phyloP scores from a whole-genome alignment of 225 moss, liverwort and hornwort genomes.

The Thuidium tamariscinum region DNA sequence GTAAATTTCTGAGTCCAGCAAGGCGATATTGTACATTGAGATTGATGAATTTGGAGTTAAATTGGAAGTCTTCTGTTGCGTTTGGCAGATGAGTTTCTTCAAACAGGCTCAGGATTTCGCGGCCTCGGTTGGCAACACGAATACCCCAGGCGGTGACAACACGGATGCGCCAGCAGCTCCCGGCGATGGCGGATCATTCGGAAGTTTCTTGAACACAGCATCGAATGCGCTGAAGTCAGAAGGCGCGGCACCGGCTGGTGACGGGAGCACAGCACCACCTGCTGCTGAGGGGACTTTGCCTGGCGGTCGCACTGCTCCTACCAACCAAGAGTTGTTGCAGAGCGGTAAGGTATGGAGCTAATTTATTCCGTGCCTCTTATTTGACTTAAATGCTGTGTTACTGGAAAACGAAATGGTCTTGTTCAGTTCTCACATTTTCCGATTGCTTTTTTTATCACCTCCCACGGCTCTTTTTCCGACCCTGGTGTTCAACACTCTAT shows the following conservation, averaged over 20 bases:
- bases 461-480: neutral
- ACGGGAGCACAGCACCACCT: neutral
- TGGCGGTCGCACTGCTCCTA: slow-evolving; percentile 5
- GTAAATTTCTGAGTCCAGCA: neutral
- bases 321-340: slow-evolving; percentile 1
- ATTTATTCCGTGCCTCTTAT: neutral
- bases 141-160: neutral
- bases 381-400: neutral
- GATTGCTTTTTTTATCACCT: too few species aligned
- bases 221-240: neutral
- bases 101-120: slow-evolving; percentile 28
- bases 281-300: neutral
- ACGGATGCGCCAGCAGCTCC: neutral
- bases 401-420: neutral
- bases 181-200: neutral
- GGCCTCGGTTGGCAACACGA: neutral
- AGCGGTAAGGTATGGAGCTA: slow-evolving; percentile 13
- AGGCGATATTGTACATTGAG: neutral
- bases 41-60: neutral
- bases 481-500: neutral
- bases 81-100: slow-evolving; percentile 31
- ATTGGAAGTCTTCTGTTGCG: neutral
- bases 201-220: neutral
- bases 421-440: too few species aligned
- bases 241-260: neutral